Percentiles rank a stretch among this genome's conserved stretches.
phyloP scores from a whole-genome alignment of 805 yeast species.

The Cyberlindnera euphorbiae region DNA sequence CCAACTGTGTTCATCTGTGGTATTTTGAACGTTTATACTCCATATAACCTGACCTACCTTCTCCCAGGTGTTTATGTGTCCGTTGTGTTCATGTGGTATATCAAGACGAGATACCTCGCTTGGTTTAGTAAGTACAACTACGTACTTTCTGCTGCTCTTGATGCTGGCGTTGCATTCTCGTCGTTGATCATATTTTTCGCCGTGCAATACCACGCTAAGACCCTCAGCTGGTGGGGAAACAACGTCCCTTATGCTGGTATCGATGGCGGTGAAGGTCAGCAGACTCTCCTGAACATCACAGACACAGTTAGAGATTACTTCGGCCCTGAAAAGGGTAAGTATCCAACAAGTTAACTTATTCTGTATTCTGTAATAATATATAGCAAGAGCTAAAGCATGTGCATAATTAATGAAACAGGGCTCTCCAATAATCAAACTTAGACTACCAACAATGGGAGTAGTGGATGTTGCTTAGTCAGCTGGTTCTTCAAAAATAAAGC shows the following conservation, averaged over 20 bases:
- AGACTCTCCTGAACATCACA: constrained; percentile 9
- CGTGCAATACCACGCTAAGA: constrained; percentile 38
- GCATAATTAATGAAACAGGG: no score
- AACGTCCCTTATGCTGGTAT: constrained; percentile 32
- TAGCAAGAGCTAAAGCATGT: no score
- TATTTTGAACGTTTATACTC: constrained; percentile 40
- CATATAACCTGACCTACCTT: constrained; percentile 42
- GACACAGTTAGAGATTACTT: constrained; percentile 18
- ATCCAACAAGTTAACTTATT: no score
- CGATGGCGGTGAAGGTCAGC: constrained; percentile 32
- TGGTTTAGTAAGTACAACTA: constrained; percentile 50
- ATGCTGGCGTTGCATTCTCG: constrained; percentile 59
- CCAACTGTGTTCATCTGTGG: constrained; percentile 53
- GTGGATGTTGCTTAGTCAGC: no score
- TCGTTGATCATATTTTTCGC: constrained; percentile 48
- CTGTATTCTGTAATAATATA: no score
- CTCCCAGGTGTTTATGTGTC: constrained; percentile 27
- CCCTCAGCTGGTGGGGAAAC: constrained; percentile 66
- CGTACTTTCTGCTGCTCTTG: constrained; percentile 50
- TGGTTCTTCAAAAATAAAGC: no score
- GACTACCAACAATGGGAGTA: no score
- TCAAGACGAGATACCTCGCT: constrained; percentile 36
- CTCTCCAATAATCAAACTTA: no score
- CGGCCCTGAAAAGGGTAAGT: constrained; percentile 17
- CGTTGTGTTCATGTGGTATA: constrained; percentile 43